phyloP scores from a whole-genome alignment of 352 stramenopile species.

The Phytophthora sojae region DNA sequence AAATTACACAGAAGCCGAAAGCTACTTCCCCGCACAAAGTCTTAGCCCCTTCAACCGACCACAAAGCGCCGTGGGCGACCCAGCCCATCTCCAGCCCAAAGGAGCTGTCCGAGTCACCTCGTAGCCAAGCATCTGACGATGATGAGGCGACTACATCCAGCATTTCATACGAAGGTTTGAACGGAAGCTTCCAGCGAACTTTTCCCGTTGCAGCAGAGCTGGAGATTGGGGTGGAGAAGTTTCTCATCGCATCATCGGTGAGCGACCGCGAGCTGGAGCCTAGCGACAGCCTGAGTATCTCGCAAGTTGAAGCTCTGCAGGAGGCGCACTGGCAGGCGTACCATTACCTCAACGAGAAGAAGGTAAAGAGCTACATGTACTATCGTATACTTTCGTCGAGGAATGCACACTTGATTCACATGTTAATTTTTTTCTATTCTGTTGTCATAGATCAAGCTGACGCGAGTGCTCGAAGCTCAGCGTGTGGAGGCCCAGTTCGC shows the following conservation, averaged over 20 bases:
- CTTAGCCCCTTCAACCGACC: neutral
- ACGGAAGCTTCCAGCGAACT: constrained; percentile 60
- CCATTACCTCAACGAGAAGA: constrained; percentile 84
- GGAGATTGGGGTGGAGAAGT: constrained; percentile 78
- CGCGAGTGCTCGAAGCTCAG: constrained; percentile 77
- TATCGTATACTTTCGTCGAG: neutral
- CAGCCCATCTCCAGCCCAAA: constrained; percentile 7
- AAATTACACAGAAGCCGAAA: constrained; percentile 4
- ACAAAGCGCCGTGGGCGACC: constrained; percentile 14
- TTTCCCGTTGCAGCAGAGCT: constrained; percentile 81
- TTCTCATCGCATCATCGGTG: constrained; percentile 68
- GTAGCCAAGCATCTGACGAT: constrained; percentile 27
- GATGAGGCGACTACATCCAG: constrained; percentile 13
- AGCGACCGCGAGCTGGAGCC: constrained; percentile 55
- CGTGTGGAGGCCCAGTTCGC: constrained; percentile 72
- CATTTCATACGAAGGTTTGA: constrained; percentile 61
- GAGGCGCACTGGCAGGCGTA: constrained; percentile 86
- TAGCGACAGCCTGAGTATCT: constrained; percentile 75
- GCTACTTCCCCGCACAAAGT: constrained; percentile 1
- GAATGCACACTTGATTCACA: constrained; percentile 1
- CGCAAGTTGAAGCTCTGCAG: constrained; percentile 83
- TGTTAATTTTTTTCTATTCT: neutral
- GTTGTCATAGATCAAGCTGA: constrained; percentile 68
- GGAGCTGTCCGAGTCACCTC: constrained; percentile 12
- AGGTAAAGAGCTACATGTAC: constrained; percentile 46